phyloP scores from a whole-genome alignment of 495 filamentous ascomycete species.

The Elaphomyces granulatus region DNA sequence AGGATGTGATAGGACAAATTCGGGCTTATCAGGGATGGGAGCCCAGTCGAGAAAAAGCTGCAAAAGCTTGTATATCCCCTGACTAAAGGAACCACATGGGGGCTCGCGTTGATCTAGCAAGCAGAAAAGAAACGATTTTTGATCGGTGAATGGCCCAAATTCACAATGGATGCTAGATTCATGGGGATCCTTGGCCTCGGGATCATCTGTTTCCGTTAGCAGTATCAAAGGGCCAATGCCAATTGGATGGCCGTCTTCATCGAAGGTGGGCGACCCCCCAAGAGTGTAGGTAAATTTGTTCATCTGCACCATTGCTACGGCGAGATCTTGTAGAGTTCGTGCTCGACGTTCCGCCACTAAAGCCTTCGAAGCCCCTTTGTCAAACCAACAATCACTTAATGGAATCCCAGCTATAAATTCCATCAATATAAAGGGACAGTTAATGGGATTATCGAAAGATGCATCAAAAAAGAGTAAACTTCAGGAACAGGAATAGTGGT shows the following conservation, averaged over 20 bases:
- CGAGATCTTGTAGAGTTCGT: constrained; percentile 13
- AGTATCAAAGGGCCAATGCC: constrained; percentile 6
- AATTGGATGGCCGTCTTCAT: constrained; percentile 5
- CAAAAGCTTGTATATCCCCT: constrained; percentile 13
- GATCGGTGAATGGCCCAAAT: constrained; percentile 2
- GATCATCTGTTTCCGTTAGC: constrained; percentile 9
- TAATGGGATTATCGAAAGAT: constrained; percentile 6
- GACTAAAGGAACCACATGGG: constrained; percentile 1
- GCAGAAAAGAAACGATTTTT: constrained; percentile 11
- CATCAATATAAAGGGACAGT: constrained; percentile 14
- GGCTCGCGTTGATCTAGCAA: constrained; percentile 8
- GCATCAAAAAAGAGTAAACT: constrained; percentile 10
- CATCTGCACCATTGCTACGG: constrained; percentile 20
- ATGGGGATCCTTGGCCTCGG: constrained; percentile 5
- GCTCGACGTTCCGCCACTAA: constrained; percentile 6
- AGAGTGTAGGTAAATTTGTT: constrained; percentile 12
- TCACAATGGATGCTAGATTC: constrained; percentile 13
- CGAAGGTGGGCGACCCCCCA: constrained; percentile 12
- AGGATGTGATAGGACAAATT: constrained; percentile 8
- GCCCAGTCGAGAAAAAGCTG: constrained; percentile 10
- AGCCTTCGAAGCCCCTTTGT: not conserved
- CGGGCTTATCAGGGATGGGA: constrained; percentile 4
- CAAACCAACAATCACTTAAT: constrained; percentile 13
- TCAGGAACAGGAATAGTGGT: constrained; percentile 19
- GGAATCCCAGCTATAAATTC: constrained; percentile 11